Evolutionary conservation across 2,329 filamentous ascomycete genomes (phyloP), one percentile per base, ranked within the genome.

Genomic region (Fusarium papillatum): DNA sequence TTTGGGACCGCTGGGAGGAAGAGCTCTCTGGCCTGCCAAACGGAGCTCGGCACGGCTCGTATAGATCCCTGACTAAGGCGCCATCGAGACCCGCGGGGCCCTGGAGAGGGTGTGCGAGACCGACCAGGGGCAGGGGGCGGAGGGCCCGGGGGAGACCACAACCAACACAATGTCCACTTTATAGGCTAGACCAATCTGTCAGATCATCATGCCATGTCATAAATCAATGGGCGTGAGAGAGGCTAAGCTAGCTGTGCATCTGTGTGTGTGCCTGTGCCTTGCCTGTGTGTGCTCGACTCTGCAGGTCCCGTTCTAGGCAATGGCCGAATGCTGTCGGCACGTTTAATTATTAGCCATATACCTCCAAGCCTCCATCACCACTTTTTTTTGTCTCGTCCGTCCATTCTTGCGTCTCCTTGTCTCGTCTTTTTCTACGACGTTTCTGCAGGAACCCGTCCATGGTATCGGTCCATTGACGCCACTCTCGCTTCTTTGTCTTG

Each of bases 11-110:
- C 46, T 50, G 24, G 46, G 46, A 50, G 46, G 34, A 36, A 50
- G 16, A 26, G 46, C 46, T 26, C 46, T 50, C 46, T 19, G 46
- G 24, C 17, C 29, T n/a, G 29, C 50, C 50, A 55, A 34, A 55
- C 50, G 50, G 50, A 55, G 50, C 50, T 55, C 50, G 50, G 50
- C 50, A 55, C 50, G 50, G 50, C 50, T 55, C 50, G 50, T 55
- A 55, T 55, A 55, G 50, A 55, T 55, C 50, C 50, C 19, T 55
- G 50, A 34, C 50, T 7, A 55, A n/a, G 17, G 50, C 50, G 50
- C 50, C 50, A 55, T 55, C 50, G 29, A 55, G 26, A 34, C 50
- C 50, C 29, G 10, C 26, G 26, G 50, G 26, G 26, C 46, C 24
- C 24, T 26, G 26, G 11, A 55, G 50, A 55, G 29, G 50, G 50